Evolutionary conservation across 2,329 filamentous ascomycete species (phyloP), one percentile per base, ranked within the genome.

Genomic region (Septoria linicola): DNA sequence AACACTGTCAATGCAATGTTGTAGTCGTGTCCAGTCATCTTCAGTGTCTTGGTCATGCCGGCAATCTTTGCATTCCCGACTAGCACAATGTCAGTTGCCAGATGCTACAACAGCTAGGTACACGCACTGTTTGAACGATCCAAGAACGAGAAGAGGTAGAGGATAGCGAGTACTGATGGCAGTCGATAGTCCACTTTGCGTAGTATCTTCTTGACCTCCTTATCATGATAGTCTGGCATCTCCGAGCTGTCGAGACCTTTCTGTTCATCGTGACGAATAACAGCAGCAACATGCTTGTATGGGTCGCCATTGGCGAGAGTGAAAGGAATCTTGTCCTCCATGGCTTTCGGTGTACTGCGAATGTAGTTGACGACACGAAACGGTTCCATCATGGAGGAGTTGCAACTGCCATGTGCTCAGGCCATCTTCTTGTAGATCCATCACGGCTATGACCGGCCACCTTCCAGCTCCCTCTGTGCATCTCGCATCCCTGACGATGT

Each of bases 191-290:
- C 58, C 14, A 60, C 57, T 31, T 58, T 61, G 59, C 82, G 79
- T 66, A 83, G 79, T 60, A 90, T 72, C 16, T 70, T 75, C 41
- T 69, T 73, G 62, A 52, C 49, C 32, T 54, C 55, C 10, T 49
- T 46, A 35, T 58, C 52, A 16, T 55, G 49, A 39, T 58, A 58
- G 19, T 58, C 52, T 6, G 55, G 55, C 34, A 51, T 21, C 8
- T 51, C 44, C 23, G 27, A 35, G 23, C 53, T 51, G 30, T 54
- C 49, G 49, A 58, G 39, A 1, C 55, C 55, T 11, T 51, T 55
- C 31, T 54, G 44, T 8, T 55, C 55, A 35, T 58, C 45, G 32
- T 53, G 44, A 8, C 25, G 39, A 11, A 47, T 47, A 21, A 49
- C 31, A 11, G 39, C 14, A 39, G 40, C 41, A 14, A 44, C 19